Evolutionary conservation across 2,329 filamentous ascomycete genomes (phyloP).

Genomic region (Pyricularia pennisetigena): DNA sequence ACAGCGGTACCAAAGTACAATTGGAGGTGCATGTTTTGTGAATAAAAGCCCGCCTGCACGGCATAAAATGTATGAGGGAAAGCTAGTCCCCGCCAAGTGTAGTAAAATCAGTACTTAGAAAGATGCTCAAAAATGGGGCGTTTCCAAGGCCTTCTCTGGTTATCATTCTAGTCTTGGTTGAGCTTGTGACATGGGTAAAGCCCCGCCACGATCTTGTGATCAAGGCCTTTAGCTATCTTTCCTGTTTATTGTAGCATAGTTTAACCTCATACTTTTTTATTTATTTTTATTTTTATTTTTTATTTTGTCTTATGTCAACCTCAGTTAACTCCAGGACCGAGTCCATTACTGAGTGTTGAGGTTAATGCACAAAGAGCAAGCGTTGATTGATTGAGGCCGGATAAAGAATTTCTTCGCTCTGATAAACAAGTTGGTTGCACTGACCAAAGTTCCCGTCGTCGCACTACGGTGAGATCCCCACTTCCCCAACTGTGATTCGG

Average conservation of each 20-base stretch:
- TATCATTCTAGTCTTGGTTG: neutral
- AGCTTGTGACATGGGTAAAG: neutral
- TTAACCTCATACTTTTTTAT: neutral
- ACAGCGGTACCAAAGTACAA: neutral
- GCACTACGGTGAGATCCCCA: neutral
- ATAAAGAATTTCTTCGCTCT: neutral
- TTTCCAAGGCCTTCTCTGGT: neutral
- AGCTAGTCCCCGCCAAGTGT: neutral
- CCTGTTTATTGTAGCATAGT: neutral
- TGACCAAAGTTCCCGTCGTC: neutral
- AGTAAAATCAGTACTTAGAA: neutral
- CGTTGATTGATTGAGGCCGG: neutral
- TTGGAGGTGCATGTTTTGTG: no score
- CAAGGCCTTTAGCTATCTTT: neutral
- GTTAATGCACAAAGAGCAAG: neutral
- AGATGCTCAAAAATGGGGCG: neutral
- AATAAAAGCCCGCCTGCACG: no score
- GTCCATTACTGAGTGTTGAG: no score
- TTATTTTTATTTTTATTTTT: no score
- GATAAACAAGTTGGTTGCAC: neutral
- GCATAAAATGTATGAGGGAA: neutral
- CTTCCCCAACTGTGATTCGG: neutral
- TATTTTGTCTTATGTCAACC: neutral
- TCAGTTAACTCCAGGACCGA: neutral
- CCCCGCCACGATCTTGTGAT: neutral